Evolutionary conservation across 73 alveolate species (phyloP).

Genomic region (Stentor roeselii): DNA sequence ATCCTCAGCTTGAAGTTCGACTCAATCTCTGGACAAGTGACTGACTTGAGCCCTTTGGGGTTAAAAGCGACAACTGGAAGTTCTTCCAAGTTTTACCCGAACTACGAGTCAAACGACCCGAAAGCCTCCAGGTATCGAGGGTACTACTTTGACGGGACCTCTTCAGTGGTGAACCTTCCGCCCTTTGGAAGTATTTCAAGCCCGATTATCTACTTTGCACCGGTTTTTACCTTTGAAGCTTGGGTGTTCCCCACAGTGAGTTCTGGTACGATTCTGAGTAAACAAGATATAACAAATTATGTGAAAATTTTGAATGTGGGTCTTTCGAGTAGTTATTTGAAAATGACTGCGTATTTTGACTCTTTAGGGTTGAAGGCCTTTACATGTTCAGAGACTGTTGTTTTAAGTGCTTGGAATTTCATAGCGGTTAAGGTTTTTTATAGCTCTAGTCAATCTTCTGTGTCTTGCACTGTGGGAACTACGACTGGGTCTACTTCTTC

Average conservation of each 20-base stretch:
- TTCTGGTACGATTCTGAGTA: not conserved
- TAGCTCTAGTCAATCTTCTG: not conserved
- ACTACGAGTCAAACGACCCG: constrained; percentile 9
- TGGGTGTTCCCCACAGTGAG: constrained; percentile 7
- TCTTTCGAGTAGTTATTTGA: not conserved
- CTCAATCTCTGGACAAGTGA: not conserved
- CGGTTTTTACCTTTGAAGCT: not conserved
- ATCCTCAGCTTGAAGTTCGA: not conserved
- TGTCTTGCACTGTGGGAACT: not conserved
- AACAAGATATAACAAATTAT: constrained; percentile 7
- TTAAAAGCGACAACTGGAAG: not conserved
- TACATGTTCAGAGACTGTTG: not conserved
- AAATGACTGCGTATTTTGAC: not conserved
- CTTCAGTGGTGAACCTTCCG: not conserved
- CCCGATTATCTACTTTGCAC: not conserved
- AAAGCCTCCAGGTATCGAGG: not conserved
- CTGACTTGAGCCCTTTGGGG: not conserved
- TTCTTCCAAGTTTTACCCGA: not conserved
- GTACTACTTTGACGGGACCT: not conserved
- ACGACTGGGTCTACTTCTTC: not conserved
- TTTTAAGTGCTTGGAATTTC: not conserved
- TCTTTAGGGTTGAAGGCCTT: not conserved
- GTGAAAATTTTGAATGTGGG: not conserved
- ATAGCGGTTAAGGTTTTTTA: not conserved
- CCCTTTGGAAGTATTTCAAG: not conserved